A percentile compares a stretch with the other conserved stretches of the same genome.
Conservation (phyloP, 306 rosid species). For the Vigna reflexopilosa region DNA sequence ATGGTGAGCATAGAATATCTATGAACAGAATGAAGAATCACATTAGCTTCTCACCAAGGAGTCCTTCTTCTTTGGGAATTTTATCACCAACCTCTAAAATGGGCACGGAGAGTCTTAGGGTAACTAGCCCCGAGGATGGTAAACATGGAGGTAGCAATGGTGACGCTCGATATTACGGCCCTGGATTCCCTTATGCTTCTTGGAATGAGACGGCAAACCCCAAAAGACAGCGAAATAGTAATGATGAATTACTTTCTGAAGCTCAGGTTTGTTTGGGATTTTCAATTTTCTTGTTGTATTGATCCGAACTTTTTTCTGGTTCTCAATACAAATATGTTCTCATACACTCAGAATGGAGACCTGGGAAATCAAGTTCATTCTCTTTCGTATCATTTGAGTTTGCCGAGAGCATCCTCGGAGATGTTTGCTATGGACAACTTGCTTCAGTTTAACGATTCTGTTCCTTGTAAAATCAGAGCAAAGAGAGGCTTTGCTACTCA, state of each 20-base stretch:
- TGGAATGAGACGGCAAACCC: constrained; percentile 61
- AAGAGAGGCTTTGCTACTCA: constrained; percentile 98
- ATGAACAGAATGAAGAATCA: constrained; percentile 64
- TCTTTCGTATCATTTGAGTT: constrained; percentile 76
- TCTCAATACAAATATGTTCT: constrained; percentile 15
- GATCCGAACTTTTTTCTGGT: background rate
- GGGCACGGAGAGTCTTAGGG: constrained; percentile 46
- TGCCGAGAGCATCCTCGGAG: constrained; percentile 72
- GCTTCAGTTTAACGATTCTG: constrained; percentile 76
- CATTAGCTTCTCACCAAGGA: constrained; percentile 60
- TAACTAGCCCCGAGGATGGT: constrained; percentile 48
- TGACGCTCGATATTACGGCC: constrained; percentile 49
- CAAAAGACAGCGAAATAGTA: constrained; percentile 56
- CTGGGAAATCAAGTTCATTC: constrained; percentile 61
- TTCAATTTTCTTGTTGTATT: background rate
- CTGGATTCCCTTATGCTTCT: constrained; percentile 59
- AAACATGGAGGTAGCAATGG: constrained; percentile 47
- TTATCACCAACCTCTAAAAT: constrained; percentile 57
- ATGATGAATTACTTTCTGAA: constrained; percentile 52
- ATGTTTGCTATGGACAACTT: constrained; percentile 66
- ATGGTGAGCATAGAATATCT: constrained; percentile 58
- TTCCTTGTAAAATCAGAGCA: constrained; percentile 90
- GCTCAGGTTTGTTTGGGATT: constrained; percentile 55
- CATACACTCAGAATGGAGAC: constrained; percentile 60
- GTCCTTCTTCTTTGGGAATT: constrained; percentile 58